Base-by-base conservation (phyloP, 768 basidiomycete genomes). In the Lactarius indigo region DNA sequence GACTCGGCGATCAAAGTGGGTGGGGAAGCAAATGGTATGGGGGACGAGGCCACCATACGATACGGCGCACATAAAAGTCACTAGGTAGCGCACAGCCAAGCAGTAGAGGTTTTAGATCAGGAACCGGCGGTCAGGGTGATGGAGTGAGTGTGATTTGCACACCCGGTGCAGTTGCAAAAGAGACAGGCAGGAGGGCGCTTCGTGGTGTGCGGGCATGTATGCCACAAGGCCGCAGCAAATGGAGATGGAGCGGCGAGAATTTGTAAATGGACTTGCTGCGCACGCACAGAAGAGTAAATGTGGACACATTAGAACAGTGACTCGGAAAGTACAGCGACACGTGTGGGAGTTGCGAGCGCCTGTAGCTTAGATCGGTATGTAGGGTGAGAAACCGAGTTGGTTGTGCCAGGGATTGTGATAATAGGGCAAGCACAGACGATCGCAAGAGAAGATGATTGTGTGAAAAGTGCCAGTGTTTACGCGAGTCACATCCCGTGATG, bases 201-300 rank as follows among this genome's bases (percentile, higher is more conserved):
- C 10, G 60, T 54, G 61, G 58, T 52, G 20, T 41, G 39, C 31
- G 47, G 17, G 50, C 57, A 52, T 28, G 35, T 13, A 33, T 42
- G 57, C 57, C 57, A 41, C 4, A 66, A 39, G 56, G 44, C 39
- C 33, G 63, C 50, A 42, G 52, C 61, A 63, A 63, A 26, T 57
- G 41, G 20, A 30, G 3, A 42, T 61, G 55, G 56, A 62, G 56
- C 65, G 56, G 61, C 47, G 56, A 61, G 6, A 12, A 28, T 30
- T 54, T 37, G 44, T 30, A 26, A 50, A 39, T 30, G 35, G 30
- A 55, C 28, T 31, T 55, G 54, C 55, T 7, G 28, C 55, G 30
- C 30, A 30, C 8, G 10, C 42, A 52, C 50, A 52, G 50, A 52
- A 52, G 26, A 28, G 31, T 13, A 12, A 30, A 47, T 15, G 44